Base-by-base conservation (phyloP, 1,284 basidiomycete species). In the Kwoniella shivajii region DNA sequence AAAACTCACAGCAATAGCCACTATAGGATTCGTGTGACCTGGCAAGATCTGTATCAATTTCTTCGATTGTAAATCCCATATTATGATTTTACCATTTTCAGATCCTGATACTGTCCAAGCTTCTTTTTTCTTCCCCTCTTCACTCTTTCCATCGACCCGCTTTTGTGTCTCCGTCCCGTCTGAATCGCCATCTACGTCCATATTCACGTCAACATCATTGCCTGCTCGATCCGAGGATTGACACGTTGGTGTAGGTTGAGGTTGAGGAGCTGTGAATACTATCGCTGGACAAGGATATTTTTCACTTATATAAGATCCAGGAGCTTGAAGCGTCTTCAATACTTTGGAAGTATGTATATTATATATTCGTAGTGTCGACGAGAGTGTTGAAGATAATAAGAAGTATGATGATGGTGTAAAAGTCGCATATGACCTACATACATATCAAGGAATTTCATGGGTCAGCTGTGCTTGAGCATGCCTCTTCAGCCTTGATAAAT, bases 331-430 rank as follows among this genome's bases (percentile, higher is more conserved):
- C 2, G 93, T 95, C 79, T 98, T 98, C 44, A 97, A 86, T 61
- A 92, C 91, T 60, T 89, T 88, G 11, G 89, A 89, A n/a, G 86
- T 88, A 61, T 92, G 89, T 64, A 90, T 90, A 73, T 95, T 90
- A 93, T 96, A 98, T 22, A 99, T 80, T 1, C 96, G 84, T 54
- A 98, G 86, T 0, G 89, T 92, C 6, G 89, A 93, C 72, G 98
- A 94, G 68, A 98, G 87, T 4, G 93, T 93, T 0, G 90, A 86
- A 2, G 88, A 87, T 37, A 98, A 82, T 29, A 99, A 84, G 74
- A 89, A 95, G 71, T 85, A 85, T 0, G 90, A 92, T 67, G 94
- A 94, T 0, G 92, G 92, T 11, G 94, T 90, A 80, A 99, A 98
- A 61, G 82, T 82, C 46, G 68, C 61, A 42, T 57, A 70, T 0